phyloP scores from a whole-genome alignment of 2,329 filamentous ascomycete species.

The Ophiocordyceps robertsii region DNA sequence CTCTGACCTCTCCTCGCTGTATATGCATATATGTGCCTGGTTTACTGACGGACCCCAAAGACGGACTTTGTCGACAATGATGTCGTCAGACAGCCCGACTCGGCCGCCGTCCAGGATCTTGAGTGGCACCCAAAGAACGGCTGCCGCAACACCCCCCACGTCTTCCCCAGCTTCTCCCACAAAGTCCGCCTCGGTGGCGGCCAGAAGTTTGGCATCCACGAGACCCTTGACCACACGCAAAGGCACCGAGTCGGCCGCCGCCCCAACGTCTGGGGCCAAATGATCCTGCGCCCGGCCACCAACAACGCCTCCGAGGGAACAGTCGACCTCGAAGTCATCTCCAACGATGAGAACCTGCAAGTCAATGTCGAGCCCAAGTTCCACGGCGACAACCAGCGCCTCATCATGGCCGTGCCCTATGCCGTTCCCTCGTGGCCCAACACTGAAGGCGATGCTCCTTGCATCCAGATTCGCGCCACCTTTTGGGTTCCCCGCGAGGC shows the following conservation, averaged over 20 bases:
- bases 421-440: slow-evolving; percentile 16
- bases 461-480: slow-evolving; percentile 33
- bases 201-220: slow-evolving; percentile 28
- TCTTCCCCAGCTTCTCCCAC: slow-evolving; percentile 5
- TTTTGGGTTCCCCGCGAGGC: slow-evolving; percentile 29
- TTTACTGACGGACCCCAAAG: slow-evolving; percentile 4
- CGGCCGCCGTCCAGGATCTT: slow-evolving; percentile 8
- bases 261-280: slow-evolving; percentile 29
- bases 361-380: slow-evolving; percentile 20
- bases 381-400: slow-evolving; percentile 20
- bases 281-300: slow-evolving; percentile 27
- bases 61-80: slow-evolving; percentile 9
- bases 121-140: slow-evolving; percentile 11
- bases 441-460: slow-evolving; percentile 18
- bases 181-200: slow-evolving; percentile 19
- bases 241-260: slow-evolving; percentile 6
- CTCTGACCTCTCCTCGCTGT: background rate
- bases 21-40: background rate
- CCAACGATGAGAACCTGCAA: slow-evolving; percentile 28
- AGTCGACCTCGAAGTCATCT: slow-evolving; percentile 29
- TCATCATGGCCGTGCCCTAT: slow-evolving; percentile 26
- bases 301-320: slow-evolving; percentile 18
- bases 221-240: slow-evolving; percentile 8
- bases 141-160: slow-evolving; percentile 14
- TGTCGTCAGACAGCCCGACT: slow-evolving; percentile 11